phyloP scores from a whole-genome alignment of 1,284 basidiomycete species.

The Vanrija humicola region DNA sequence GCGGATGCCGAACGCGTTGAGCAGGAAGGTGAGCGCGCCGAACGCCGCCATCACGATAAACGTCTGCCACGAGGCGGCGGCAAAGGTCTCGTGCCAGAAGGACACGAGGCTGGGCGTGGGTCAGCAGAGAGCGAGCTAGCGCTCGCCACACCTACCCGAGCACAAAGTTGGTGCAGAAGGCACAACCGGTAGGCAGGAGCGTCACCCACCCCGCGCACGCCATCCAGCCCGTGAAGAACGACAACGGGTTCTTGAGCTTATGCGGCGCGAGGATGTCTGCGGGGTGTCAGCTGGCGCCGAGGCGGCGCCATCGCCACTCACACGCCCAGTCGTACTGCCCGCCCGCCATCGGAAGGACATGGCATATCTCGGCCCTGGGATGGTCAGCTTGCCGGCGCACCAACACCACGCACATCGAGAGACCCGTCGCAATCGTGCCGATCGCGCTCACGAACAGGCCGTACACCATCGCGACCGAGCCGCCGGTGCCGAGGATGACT shows the following conservation, averaged over 20 bases:
- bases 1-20: constrained; percentile 32
- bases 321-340: constrained; percentile 42
- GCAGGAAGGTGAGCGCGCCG: constrained; percentile 13
- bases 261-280: constrained; percentile 6
- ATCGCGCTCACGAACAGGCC: constrained; percentile 34
- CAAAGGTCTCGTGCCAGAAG: constrained; percentile 33
- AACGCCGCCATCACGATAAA: constrained; percentile 21
- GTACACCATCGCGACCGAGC: constrained; percentile 41
- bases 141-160: constrained; percentile 13
- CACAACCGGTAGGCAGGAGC: constrained; percentile 35
- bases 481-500: constrained; percentile 36
- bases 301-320: background rate
- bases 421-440: constrained; percentile 29
- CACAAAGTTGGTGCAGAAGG: constrained; percentile 15
- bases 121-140: constrained; percentile 6
- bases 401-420: constrained; percentile 17
- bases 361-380: constrained; percentile 4
- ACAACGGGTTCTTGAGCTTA: background rate
- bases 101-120: constrained; percentile 23
- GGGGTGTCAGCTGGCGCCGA: background rate
- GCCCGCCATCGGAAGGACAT: constrained; percentile 17
- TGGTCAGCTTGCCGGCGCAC: background rate
- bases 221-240: constrained; percentile 2
- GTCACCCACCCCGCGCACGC: constrained; percentile 42
- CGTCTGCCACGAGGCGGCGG: constrained; percentile 14